Percentiles rank a stretch among this genome's conserved stretches.
phyloP scores from a whole-genome alignment of 148 eudicot genomes.

The Cornus suecica region DNA sequence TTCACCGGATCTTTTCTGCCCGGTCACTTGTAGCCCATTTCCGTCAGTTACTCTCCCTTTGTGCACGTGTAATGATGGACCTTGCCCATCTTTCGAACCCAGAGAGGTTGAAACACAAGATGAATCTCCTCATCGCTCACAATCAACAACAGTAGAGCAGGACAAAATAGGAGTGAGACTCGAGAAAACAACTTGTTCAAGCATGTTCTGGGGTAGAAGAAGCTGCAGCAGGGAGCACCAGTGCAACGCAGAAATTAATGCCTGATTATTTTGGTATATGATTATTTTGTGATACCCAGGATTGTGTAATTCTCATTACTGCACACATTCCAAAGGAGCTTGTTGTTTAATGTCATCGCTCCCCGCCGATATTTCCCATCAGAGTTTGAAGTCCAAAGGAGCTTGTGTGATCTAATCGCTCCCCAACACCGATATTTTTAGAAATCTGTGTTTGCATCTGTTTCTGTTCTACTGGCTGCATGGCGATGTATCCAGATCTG shows the following conservation, averaged over 20 bases:
- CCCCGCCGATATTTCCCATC: too few relatives aligned
- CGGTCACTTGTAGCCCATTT: constrained; percentile 89
- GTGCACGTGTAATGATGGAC: constrained; percentile 85
- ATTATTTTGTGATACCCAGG: background rate
- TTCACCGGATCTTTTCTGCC: constrained; percentile 80
- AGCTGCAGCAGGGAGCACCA: constrained; percentile 92
- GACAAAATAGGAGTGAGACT: constrained; percentile 60
- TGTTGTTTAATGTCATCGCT: too few relatives aligned
- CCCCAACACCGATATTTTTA: constrained; percentile 1
- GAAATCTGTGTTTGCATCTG: constrained; percentile 2
- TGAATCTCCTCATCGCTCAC: constrained; percentile 57
- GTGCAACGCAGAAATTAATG: constrained; percentile 88
- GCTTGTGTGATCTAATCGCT: background rate
- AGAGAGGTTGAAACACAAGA: constrained; percentile 50
- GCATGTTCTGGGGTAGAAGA: constrained; percentile 88
- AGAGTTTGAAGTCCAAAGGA: background rate
- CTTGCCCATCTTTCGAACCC: constrained; percentile 71
- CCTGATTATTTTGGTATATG: constrained; percentile 21
- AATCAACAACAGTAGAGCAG: constrained; percentile 19
- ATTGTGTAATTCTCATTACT: background rate
- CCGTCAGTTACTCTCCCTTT: constrained; percentile 72
- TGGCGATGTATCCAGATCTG: background rate
- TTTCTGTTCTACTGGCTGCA: constrained; percentile 2
- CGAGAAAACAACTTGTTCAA: constrained; percentile 79
- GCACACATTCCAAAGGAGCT: background rate